These are phyloP conservation scores for Sporothrix humicola DNA, from an alignment of 2,329 filamentous ascomycete species.

Conservation along the genomic window DNA sequence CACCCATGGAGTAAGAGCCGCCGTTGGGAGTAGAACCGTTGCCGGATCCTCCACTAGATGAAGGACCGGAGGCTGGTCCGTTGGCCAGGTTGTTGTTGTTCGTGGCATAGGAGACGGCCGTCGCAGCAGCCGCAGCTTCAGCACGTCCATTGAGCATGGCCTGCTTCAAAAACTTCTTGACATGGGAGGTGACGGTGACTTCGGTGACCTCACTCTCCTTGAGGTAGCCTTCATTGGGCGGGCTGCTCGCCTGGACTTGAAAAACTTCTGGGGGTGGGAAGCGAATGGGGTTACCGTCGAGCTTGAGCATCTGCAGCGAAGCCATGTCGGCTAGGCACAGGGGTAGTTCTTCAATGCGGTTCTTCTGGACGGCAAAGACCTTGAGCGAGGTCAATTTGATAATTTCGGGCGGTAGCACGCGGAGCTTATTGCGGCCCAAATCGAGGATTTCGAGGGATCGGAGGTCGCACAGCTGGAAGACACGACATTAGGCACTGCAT, in stretches of 20 bases:
- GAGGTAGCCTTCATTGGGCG: constrained; percentile 59
- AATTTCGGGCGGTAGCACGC: constrained; percentile 77
- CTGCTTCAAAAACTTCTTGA: constrained; percentile 66
- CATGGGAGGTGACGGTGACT: constrained; percentile 63
- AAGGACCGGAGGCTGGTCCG: constrained; percentile 19
- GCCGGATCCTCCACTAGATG: constrained; percentile 28
- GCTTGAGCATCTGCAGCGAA: constrained; percentile 85
- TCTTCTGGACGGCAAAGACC: constrained; percentile 85
- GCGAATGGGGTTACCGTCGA: constrained; percentile 83
- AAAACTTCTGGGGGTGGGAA: constrained; percentile 77
- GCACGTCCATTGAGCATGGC: constrained; percentile 56
- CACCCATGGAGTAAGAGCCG: constrained; percentile 14
- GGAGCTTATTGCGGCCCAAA: constrained; percentile 85
- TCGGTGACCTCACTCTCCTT: constrained; percentile 70
- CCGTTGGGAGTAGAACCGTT: constrained; percentile 16
- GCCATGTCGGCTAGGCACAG: constrained; percentile 86
- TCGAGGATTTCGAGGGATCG: constrained; percentile 90
- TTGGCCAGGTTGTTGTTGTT: background rate
- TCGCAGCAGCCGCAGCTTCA: constrained; percentile 45
- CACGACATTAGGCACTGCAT: constrained; percentile 23
- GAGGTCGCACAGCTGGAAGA: constrained; percentile 77
- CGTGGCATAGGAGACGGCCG: background rate
- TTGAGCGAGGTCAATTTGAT: constrained; percentile 82
- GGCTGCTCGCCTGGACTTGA: constrained; percentile 61
- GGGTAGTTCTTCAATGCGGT: constrained; percentile 83